Evolutionary conservation across 2,329 filamentous ascomycete species (phyloP).

Genomic region (Sarocladium oryzae): DNA sequence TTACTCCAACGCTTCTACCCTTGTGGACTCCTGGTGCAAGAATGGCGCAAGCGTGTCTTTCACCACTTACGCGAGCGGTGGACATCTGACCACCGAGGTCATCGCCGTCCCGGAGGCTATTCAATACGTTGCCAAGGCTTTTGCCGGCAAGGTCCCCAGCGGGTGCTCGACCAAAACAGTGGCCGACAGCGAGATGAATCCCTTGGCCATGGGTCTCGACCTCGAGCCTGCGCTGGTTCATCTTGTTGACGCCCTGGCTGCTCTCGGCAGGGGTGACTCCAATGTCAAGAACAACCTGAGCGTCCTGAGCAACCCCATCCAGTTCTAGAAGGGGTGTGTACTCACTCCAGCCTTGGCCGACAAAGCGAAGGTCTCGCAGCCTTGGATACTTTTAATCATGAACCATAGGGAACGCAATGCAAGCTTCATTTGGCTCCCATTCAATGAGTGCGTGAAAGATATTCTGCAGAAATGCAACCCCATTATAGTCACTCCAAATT

Average conservation of each 20-base stretch:
- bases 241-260: neutral
- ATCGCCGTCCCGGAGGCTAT: constrained; percentile 1
- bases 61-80: constrained; percentile 7
- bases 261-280: constrained; percentile 7
- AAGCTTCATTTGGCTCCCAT: too few relatives aligned
- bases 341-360: too few relatives aligned
- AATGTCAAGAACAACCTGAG: neutral
- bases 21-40: constrained; percentile 6
- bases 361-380: too few relatives aligned
- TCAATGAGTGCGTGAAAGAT: too few relatives aligned
- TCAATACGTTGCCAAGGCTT: constrained; percentile 9
- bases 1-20: neutral
- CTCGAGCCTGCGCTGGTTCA: constrained; percentile 9
- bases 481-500: too few relatives aligned
- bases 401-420: too few relatives aligned
- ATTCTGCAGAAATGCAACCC: too few relatives aligned
- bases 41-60: constrained; percentile 7
- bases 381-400: too few relatives aligned
- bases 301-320: neutral
- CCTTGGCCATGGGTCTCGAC: constrained; percentile 7
- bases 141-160: constrained; percentile 8
- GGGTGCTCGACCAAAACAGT: constrained; percentile 8
- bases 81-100: constrained; percentile 10
- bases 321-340: too few relatives aligned
- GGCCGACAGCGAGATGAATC: constrained; percentile 3